Evolutionary conservation across 257 asterid genomes (phyloP), one percentile per base, ranked within the genome.

Genomic region (Jacaranda mimosifolia): DNA sequence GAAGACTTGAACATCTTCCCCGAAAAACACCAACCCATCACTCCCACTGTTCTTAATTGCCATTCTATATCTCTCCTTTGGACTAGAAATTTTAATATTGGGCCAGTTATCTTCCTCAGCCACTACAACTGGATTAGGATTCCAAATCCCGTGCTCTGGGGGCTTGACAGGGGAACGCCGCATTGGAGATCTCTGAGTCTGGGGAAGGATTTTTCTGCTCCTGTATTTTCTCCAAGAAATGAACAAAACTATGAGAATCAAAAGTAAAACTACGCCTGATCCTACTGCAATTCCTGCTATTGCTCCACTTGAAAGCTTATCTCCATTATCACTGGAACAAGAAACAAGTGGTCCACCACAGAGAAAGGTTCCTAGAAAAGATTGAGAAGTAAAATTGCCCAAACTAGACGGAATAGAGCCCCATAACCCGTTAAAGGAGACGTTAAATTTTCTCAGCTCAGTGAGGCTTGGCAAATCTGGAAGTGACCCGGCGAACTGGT

Each of bases 211-310:
- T 49, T 79, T 78, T n/a, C 58, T 53, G 7, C 45, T 60, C 71
- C 77, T 32, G 63, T 46, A 77, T 49, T 65, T 85, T 77, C 71
- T 83, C 87, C 86, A 69, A 2, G 78, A 13, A 57, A 91, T 4
- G 56, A 82, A 57, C 6, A 49, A 12, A 68, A 70, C 11, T 0
- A 71, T 9, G 26, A 85, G n/a, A n/a, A 80, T 55, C 43, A 85
- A n/a, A 18, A 88, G 12, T 0, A 85, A 13, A 5, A 80, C 81
- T 1, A 80, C 4, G 14, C 56, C 11, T 38, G 93, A 86, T 58
- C 91, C 93, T 2, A 84, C 56, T 9, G 75, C 86, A 40, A 91
- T 89, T 60, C 97, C 93, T 2, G 92, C 97, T 42, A 89, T 84
- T 63, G 88, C 89, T 53, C 90, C 91, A 11, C 57, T 73, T 0